Percentiles rank a stretch among this genome's conserved stretches.
Conservation (phyloP, 2,329 filamentous ascomycete species). For the Colletotrichum scovillei region DNA sequence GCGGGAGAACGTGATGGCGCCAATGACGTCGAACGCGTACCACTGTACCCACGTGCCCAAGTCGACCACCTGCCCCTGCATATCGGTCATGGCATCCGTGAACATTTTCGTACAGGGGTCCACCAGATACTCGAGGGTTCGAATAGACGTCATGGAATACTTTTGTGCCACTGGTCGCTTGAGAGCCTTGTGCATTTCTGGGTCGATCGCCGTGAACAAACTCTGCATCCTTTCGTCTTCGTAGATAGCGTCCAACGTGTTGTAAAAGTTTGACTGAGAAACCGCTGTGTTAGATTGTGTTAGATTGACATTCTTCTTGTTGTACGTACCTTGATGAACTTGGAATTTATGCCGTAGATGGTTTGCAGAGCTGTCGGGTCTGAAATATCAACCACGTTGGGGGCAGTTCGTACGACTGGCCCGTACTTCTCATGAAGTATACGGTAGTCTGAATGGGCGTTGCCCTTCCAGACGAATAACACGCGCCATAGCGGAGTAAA, state of each 20-base stretch:
- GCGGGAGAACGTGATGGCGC: slow-evolving; percentile 55
- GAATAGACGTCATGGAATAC: neutral
- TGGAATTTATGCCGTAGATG: neutral
- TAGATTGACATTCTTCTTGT: neutral
- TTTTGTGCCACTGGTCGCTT: neutral
- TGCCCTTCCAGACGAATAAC: neutral
- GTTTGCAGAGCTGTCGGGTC: neutral
- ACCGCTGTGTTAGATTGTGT: neutral
- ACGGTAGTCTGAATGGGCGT: neutral
- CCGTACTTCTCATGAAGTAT: neutral
- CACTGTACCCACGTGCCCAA: slow-evolving; percentile 56
- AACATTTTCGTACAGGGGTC: neutral
- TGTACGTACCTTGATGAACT: neutral
- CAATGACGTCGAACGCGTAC: slow-evolving; percentile 63
- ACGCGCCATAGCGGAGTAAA: neutral
- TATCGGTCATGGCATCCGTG: neutral
- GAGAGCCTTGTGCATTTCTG: neutral
- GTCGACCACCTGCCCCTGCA: slow-evolving; percentile 45
- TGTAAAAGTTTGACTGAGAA: neutral
- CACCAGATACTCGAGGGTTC: neutral
- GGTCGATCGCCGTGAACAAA: neutral
- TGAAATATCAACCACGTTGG: neutral
- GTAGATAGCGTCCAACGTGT: neutral
- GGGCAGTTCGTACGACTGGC: neutral
- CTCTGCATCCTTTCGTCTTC: neutral